phyloP scores from a whole-genome alignment of 345 rosid genomes.

The Linum usitatissimum region DNA sequence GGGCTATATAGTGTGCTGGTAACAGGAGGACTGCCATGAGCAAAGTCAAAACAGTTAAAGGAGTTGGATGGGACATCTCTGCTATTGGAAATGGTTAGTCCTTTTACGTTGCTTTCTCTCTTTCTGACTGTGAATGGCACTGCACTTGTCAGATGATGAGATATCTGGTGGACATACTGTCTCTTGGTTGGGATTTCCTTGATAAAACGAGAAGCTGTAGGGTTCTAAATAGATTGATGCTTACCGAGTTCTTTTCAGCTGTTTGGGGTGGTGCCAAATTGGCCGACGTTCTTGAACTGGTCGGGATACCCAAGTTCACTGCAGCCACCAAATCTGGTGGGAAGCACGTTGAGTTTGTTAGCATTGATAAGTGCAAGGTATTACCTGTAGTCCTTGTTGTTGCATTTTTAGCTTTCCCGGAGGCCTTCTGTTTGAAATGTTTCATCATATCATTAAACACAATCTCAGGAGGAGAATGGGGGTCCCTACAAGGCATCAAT shows the following conservation, averaged over 20 bases:
- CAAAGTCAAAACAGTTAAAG: slow-evolving; percentile 59
- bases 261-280: slow-evolving; percentile 80
- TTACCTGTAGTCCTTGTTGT: neutral
- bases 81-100: slow-evolving; percentile 84
- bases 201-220: too few relatives aligned
- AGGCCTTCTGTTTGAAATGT: neutral
- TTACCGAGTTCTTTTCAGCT: slow-evolving; percentile 33
- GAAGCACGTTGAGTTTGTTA: slow-evolving; percentile 87
- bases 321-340: slow-evolving; percentile 49
- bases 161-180: too few relatives aligned
- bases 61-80: slow-evolving; percentile 95
- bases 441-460: slow-evolving; percentile 2
- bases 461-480: slow-evolving; percentile 84
- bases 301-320: slow-evolving; percentile 60
- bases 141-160: too few relatives aligned
- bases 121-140: too few relatives aligned
- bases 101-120: neutral
- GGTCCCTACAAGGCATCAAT: slow-evolving; percentile 98
- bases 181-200: too few relatives aligned
- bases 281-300: slow-evolving; percentile 75
- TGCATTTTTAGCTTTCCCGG: neutral
- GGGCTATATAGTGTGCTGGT: slow-evolving; percentile 73
- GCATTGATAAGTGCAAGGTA: slow-evolving; percentile 95
- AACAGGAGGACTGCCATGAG: slow-evolving; percentile 99
- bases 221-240: neutral